Percentiles rank a stretch among this genome's conserved stretches.
These are phyloP conservation scores for Pythium volutum DNA, from an alignment of 352 stramenopile species.

Conservation along the genomic window DNA sequence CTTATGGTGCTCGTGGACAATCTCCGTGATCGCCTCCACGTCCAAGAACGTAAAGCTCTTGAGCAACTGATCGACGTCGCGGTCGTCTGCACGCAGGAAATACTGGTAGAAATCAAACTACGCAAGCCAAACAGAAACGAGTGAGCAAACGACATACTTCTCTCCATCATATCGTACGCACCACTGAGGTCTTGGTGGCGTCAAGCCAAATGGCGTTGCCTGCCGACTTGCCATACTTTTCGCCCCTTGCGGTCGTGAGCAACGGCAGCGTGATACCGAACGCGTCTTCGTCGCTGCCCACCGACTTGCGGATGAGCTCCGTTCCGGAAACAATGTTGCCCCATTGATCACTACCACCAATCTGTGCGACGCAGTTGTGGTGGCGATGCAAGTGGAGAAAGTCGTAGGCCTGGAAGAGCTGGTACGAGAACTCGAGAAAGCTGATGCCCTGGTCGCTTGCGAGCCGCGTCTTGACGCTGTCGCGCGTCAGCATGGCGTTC, in stretches of 20 bases:
- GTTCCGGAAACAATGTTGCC: slow-evolving; percentile 98
- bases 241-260: slow-evolving; percentile 95
- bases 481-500: slow-evolving; percentile 98
- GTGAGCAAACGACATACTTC: not conserved
- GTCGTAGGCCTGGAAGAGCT: slow-evolving; percentile 98
- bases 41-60: slow-evolving; percentile 98
- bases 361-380: slow-evolving; percentile 93
- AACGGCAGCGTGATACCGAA: slow-evolving; percentile 96
- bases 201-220: slow-evolving; percentile 98
- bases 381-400: slow-evolving; percentile 95
- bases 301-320: slow-evolving; percentile 94
- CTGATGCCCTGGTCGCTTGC: slow-evolving; percentile 93
- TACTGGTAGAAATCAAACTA: slow-evolving; percentile 94
- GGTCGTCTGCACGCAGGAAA: slow-evolving; percentile 86
- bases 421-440: slow-evolving; percentile 99
- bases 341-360: slow-evolving; percentile 99
- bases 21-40: slow-evolving; percentile 89
- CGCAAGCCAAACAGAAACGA: slow-evolving; percentile 6
- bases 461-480: slow-evolving; percentile 97
- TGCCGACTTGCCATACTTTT: slow-evolving; percentile 99
- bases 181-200: slow-evolving; percentile 88
- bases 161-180: slow-evolving; percentile 61
- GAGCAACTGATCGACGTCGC: slow-evolving; percentile 94
- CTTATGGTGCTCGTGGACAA: slow-evolving; percentile 77
- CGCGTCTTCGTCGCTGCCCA: slow-evolving; percentile 57